These are phyloP conservation scores for Crepidotus variabilis DNA, from an alignment of 768 basidiomycete genomes.

Conservation along the genomic window DNA sequence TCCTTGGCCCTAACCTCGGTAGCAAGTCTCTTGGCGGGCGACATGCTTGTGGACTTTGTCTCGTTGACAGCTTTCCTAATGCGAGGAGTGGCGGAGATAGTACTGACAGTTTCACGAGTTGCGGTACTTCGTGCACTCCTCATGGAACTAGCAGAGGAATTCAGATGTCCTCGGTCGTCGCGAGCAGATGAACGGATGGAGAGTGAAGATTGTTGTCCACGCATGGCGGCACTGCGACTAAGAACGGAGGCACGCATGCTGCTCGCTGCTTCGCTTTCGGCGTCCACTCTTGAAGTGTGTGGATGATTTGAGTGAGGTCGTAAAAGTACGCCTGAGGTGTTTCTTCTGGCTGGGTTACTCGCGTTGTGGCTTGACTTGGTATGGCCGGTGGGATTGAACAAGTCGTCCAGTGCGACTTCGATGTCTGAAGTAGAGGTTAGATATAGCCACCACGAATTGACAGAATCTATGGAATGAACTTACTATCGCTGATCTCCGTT, in stretches of 20 bases:
- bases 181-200: slow-evolving; percentile 1
- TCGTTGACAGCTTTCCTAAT: neutral
- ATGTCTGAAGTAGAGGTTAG: slow-evolving; percentile 48
- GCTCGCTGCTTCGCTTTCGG: slow-evolving; percentile 38
- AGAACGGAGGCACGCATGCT: slow-evolving; percentile 45
- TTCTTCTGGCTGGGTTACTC: no score
- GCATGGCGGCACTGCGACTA: slow-evolving; percentile 11
- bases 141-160: no score
- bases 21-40: slow-evolving; percentile 25
- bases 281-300: slow-evolving; percentile 31
- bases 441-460: no score
- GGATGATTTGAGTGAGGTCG: slow-evolving; percentile 27
- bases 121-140: slow-evolving; percentile 12
- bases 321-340: no score
- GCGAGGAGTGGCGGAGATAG: slow-evolving; percentile 12
- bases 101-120: slow-evolving; percentile 13
- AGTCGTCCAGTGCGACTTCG: slow-evolving; percentile 75
- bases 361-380: no score
- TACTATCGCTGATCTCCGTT: slow-evolving; percentile 83
- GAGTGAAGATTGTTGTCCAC: slow-evolving; percentile 3
- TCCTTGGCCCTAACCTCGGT: slow-evolving; percentile 20
- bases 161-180: slow-evolving; percentile 1
- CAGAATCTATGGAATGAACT: slow-evolving; percentile 21
- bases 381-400: slow-evolving; percentile 37
- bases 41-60: slow-evolving; percentile 13